Evolutionary conservation across 2,329 filamentous ascomycete species (phyloP).

Genomic region (Nemania sp.): DNA sequence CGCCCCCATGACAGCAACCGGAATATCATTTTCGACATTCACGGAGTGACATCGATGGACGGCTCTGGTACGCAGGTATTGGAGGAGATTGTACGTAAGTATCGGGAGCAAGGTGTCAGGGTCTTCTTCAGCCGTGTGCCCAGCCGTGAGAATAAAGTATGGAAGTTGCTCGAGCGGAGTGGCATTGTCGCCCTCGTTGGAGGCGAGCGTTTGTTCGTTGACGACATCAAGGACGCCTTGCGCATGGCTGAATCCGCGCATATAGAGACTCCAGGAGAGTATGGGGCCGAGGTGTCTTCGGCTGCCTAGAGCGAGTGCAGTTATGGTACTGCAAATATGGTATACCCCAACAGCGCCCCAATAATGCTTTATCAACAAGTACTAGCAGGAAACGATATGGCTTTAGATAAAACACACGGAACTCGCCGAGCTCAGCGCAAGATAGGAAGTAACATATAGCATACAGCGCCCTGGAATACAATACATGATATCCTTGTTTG

Average conservation of each 20-base stretch:
- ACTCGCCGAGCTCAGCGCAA: neutral
- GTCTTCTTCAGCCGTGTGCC: slow-evolving; percentile 73
- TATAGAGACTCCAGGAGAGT: slow-evolving; percentile 25
- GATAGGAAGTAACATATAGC: neutral
- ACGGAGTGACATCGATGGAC: slow-evolving; percentile 94
- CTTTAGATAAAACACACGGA: neutral
- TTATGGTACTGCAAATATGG: slow-evolving; percentile 4
- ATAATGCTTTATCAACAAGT: neutral
- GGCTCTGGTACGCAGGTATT: slow-evolving; percentile 92
- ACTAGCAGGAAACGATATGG: neutral
- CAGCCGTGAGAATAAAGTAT: slow-evolving; percentile 60
- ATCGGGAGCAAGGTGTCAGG: slow-evolving; percentile 74
- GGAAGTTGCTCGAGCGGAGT: slow-evolving; percentile 72
- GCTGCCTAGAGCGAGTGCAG: slow-evolving; percentile 3
- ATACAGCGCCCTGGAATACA: neutral
- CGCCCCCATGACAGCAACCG: slow-evolving; percentile 79
- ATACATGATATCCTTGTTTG: neutral
- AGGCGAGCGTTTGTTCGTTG: slow-evolving; percentile 77
- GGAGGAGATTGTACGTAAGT: slow-evolving; percentile 82
- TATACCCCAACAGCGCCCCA: slow-evolving; percentile 8
- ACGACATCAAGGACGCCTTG: slow-evolving; percentile 82
- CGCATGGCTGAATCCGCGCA: slow-evolving; percentile 75
- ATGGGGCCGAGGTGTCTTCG: neutral
- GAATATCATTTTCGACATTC: slow-evolving; percentile 95
- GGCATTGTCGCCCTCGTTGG: slow-evolving; percentile 87